These are phyloP conservation scores for Boletus rufocinnamomeus DNA, from an alignment of 768 basidiomycete species.

Conservation along the genomic window DNA sequence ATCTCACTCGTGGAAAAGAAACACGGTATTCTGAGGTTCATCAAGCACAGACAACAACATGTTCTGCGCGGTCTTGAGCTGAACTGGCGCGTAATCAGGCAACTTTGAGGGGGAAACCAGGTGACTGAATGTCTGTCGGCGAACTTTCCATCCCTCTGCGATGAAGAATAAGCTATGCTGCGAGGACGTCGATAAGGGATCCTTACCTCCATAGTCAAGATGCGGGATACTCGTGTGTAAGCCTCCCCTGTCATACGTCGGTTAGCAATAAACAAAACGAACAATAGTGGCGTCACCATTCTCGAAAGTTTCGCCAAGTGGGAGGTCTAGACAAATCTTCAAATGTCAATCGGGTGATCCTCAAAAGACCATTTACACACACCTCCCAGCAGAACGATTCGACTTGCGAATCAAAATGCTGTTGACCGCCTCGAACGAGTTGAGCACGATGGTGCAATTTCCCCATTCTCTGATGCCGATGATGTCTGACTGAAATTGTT, in stretches of 20 bases:
- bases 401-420: constrained; percentile 6
- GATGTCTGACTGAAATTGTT: constrained; percentile 6
- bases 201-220: constrained; percentile 8
- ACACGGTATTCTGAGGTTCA: neutral
- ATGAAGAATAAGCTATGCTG: neutral
- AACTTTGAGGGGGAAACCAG: constrained; percentile 5
- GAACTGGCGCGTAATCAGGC: constrained; percentile 5
- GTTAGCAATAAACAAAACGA: neutral
- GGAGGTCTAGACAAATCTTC: neutral
- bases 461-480: constrained; percentile 10
- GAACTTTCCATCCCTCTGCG: constrained; percentile 7
- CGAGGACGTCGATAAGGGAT: neutral
- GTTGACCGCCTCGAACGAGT: constrained; percentile 8
- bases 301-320: constrained; percentile 1
- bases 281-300: neutral
- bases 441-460: constrained; percentile 6
- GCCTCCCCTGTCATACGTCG: constrained; percentile 1
- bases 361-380: neutral
- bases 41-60: constrained; percentile 1
- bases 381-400: constrained; percentile 3
- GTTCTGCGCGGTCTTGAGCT: constrained; percentile 1
- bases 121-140: constrained; percentile 2
- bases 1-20: constrained; percentile 4
- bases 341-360: neutral
- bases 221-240: constrained; percentile 7